These are phyloP conservation scores for Didymella arachidicola DNA, from an alignment of 2,329 filamentous ascomycete species.

Conservation along the genomic window DNA sequence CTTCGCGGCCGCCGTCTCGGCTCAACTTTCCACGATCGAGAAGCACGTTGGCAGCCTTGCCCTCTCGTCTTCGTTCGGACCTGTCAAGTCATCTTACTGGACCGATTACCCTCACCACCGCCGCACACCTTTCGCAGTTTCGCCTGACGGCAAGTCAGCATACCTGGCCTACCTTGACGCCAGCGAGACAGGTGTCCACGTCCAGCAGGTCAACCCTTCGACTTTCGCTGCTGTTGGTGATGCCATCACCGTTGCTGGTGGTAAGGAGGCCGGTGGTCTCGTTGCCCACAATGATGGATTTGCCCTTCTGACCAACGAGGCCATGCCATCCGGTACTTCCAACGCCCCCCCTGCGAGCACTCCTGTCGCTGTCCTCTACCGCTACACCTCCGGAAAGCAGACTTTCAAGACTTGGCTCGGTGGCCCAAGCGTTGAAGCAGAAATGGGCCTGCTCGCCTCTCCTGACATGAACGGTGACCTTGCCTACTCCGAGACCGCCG, in stretches of 20 bases:
- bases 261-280: constrained; percentile 66
- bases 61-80: constrained; percentile 63
- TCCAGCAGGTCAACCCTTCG: constrained; percentile 63
- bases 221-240: constrained; percentile 64
- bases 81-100: constrained; percentile 68
- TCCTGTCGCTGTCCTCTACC: constrained; percentile 66
- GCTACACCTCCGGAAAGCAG: constrained; percentile 63
- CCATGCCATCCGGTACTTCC: constrained; percentile 59
- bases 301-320: constrained; percentile 67
- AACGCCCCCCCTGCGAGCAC: constrained; percentile 58
- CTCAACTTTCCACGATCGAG: constrained; percentile 53
- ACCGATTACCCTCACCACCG: constrained; percentile 68
- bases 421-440: constrained; percentile 61
- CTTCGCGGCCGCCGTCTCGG: constrained; percentile 45
- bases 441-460: constrained; percentile 58
- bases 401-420: constrained; percentile 67
- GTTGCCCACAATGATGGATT: constrained; percentile 70
- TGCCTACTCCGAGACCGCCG: constrained; percentile 64
- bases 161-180: constrained; percentile 68
- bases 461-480: constrained; percentile 70
- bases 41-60: constrained; percentile 55
- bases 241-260: constrained; percentile 61
- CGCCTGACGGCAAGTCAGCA: constrained; percentile 65
- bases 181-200: constrained; percentile 63
- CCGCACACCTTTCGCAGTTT: constrained; percentile 67